phyloP scores from a whole-genome alignment of 352 stramenopile species.

The Pythium coloratum region DNA sequence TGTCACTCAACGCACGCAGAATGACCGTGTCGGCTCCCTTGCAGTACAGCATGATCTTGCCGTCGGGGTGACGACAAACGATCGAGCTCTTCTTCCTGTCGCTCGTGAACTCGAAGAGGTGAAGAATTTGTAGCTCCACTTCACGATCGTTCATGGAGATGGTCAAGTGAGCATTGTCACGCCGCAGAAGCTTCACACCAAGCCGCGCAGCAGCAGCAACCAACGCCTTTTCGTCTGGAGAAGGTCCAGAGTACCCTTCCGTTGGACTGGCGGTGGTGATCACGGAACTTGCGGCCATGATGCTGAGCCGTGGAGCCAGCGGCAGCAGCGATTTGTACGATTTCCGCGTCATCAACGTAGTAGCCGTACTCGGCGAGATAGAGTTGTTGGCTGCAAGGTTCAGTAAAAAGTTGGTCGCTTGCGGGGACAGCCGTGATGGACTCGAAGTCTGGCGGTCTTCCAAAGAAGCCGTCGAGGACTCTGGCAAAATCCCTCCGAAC shows the following conservation, averaged over 20 bases:
- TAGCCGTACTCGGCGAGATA: slow-evolving; percentile 26
- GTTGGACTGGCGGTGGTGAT: not conserved
- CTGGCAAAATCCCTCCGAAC: no score
- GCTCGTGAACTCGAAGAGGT: slow-evolving; percentile 63
- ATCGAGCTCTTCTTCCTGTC: slow-evolving; percentile 73
- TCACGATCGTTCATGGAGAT: slow-evolving; percentile 31
- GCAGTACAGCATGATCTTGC: slow-evolving; percentile 46
- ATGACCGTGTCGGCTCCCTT: slow-evolving; percentile 92
- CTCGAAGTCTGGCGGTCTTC: not conserved
- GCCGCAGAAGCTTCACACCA: slow-evolving; percentile 43
- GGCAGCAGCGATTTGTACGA: not conserved
- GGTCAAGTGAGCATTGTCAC: slow-evolving; percentile 13
- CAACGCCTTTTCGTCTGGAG: slow-evolving; percentile 72
- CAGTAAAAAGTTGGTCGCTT: slow-evolving; percentile 43
- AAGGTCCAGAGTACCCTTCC: slow-evolving; percentile 76
- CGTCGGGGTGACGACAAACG: slow-evolving; percentile 36
- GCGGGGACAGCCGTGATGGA: slow-evolving; percentile 20
- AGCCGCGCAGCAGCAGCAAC: slow-evolving; percentile 51
- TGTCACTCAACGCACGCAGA: slow-evolving; percentile 42
- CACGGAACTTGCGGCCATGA: not conserved
- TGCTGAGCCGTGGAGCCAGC: not conserved
- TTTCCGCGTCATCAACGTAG: not conserved
- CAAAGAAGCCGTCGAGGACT: no score
- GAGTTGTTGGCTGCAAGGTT: slow-evolving; percentile 67
- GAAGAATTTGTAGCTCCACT: slow-evolving; percentile 48